Conservation (phyloP, 1,139 yeast genomes). For the Lodderomyces orthopsilosis region DNA sequence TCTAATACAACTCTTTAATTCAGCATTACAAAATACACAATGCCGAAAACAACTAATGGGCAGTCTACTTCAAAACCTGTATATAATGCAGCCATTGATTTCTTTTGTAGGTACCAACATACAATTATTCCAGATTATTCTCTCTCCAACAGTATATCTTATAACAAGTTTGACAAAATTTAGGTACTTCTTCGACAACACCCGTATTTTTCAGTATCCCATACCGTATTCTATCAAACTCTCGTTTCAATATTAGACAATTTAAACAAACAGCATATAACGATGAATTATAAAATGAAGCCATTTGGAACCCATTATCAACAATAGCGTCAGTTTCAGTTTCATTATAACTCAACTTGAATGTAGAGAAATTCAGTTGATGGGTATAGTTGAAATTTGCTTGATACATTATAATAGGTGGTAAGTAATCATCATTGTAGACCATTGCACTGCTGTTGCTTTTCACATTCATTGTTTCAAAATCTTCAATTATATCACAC, state of each 20-base stretch:
- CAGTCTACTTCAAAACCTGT: no score
- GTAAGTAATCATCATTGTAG: conserved; percentile 22
- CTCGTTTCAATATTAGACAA: conserved; percentile 58
- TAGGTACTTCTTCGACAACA: conserved; percentile 7
- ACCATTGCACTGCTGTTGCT: not conserved
- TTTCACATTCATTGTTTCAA: conserved; percentile 17
- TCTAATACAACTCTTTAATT: no score
- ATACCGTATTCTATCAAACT: conserved; percentile 40
- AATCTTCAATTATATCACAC: conserved; percentile 42
- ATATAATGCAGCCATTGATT: not conserved
- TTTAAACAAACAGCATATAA: conserved; percentile 52
- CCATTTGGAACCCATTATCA: conserved; percentile 51
- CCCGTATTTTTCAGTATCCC: not conserved
- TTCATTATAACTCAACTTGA: conserved; percentile 48
- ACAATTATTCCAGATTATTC: no score
- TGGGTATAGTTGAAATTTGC: conserved; percentile 44
- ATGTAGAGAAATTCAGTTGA: conserved; percentile 57
- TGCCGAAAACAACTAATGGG: no score
- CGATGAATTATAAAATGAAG: conserved; percentile 44
- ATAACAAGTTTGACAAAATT: conserved; percentile 13
- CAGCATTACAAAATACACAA: no score
- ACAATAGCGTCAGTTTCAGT: conserved; percentile 45
- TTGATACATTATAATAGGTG: conserved; percentile 56
- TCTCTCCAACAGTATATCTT: conserved; percentile 13
- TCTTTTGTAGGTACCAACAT: no score